These are phyloP conservation scores for Spencermartinsiella ligniputridi DNA, from an alignment of 1,139 yeast species.

Conservation along the genomic window DNA sequence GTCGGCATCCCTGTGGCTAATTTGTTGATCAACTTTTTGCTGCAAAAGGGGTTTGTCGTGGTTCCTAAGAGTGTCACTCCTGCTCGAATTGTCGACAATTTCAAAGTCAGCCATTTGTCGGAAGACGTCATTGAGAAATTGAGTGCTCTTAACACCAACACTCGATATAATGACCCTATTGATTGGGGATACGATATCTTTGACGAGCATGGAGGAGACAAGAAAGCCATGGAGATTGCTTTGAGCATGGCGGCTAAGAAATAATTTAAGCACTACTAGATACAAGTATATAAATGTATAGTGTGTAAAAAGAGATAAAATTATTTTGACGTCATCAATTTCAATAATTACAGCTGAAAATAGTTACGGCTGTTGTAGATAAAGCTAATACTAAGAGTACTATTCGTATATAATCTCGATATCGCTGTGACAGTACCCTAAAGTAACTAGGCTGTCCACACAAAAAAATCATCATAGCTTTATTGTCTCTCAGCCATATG, in stretches of 20 bases:
- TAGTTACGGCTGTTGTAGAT: too few species aligned
- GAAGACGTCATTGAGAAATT: slow-evolving; percentile 51
- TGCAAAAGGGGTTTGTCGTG: slow-evolving; percentile 62
- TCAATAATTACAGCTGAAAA: too few species aligned
- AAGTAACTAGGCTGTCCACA: too few species aligned
- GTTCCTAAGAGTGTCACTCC: slow-evolving; percentile 68
- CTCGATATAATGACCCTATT: slow-evolving; percentile 24
- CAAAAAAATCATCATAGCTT: too few species aligned
- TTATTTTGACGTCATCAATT: neutral
- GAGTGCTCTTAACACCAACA: slow-evolving; percentile 39
- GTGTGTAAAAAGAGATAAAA: neutral
- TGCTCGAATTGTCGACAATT: slow-evolving; percentile 55
- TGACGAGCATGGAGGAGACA: slow-evolving; percentile 23
- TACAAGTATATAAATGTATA: neutral
- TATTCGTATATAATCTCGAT: too few species aligned
- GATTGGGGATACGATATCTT: slow-evolving; percentile 26
- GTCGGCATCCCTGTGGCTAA: slow-evolving; percentile 57
- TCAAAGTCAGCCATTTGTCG: slow-evolving; percentile 45
- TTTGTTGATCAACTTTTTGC: slow-evolving; percentile 63
- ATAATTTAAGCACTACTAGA: too few species aligned
- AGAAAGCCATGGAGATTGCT: slow-evolving; percentile 15
- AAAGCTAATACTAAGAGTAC: too few species aligned
- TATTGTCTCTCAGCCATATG: too few species aligned
- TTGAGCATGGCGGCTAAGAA: slow-evolving; percentile 7
- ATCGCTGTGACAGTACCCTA: too few species aligned